Percentiles rank a stretch among this genome's conserved stretches.
These are phyloP conservation scores for Kwoniella mangroviensis DNA, from an alignment of 768 basidiomycete species.

Conservation along the genomic window DNA sequence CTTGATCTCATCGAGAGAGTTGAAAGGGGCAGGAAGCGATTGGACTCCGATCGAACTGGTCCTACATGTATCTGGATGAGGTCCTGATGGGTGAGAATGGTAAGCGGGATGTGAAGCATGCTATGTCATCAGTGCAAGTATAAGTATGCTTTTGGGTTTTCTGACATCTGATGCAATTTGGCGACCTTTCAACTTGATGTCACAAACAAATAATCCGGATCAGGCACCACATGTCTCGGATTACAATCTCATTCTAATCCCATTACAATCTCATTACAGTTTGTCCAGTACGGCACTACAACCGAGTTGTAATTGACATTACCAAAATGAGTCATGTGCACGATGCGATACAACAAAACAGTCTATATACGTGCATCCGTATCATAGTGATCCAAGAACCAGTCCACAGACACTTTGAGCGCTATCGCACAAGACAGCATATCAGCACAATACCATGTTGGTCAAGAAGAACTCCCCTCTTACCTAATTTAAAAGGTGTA, in stretches of 20 bases:
- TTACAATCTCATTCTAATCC: neutral
- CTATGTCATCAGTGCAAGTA: too few relatives aligned
- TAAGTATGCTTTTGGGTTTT: neutral
- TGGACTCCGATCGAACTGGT: neutral
- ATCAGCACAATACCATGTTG: neutral
- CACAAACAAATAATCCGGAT: conserved; percentile 3
- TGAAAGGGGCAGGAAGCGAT: neutral
- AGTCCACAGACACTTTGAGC: conserved; percentile 74
- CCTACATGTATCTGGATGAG: neutral
- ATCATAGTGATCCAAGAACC: conserved; percentile 84
- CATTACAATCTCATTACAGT: neutral
- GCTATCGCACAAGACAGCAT: conserved; percentile 61
- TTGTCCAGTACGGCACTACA: neutral
- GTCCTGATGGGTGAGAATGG: neutral
- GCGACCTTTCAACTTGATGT: neutral
- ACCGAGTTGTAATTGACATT: neutral
- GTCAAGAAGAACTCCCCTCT: conserved; percentile 28
- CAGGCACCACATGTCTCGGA: neutral
- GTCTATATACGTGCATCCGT: conserved; percentile 57
- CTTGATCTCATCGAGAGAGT: neutral
- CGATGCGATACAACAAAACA: neutral
- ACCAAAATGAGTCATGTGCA: neutral
- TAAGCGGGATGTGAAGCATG: neutral
- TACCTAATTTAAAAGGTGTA: conserved; percentile 85
- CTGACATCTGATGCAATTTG: neutral